Evolutionary conservation across 2,329 filamentous ascomycete species (phyloP).

Genomic region (Aspergillus intermedius): DNA sequence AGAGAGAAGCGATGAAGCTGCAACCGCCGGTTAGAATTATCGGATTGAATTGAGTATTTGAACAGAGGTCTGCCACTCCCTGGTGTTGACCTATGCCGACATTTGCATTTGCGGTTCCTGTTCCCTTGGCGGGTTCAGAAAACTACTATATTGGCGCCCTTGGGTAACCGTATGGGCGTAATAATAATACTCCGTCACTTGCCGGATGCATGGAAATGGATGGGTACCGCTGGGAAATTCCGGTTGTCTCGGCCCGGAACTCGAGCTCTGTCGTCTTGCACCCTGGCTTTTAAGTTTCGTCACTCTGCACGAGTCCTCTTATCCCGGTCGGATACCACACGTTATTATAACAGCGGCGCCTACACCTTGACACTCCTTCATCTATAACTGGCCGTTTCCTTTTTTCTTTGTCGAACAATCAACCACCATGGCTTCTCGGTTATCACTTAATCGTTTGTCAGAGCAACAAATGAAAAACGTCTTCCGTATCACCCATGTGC

Average conservation of each 20-base stretch:
- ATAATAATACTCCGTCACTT: constrained; percentile 30
- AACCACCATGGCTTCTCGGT: constrained; percentile 33
- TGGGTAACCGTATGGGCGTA: constrained; percentile 19
- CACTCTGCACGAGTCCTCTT: constrained; percentile 4
- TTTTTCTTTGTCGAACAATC: background rate
- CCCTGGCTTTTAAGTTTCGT: constrained; percentile 12
- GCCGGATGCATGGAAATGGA: constrained; percentile 17
- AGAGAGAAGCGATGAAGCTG: background rate
- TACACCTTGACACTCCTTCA: background rate
- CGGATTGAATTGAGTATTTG: background rate
- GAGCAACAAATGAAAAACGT: constrained; percentile 26
- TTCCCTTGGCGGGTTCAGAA: constrained; percentile 1
- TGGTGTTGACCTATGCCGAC: background rate
- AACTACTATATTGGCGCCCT: constrained; percentile 19
- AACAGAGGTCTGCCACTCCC: background rate
- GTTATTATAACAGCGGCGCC: background rate
- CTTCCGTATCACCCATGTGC: constrained; percentile 21
- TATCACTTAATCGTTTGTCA: constrained; percentile 30
- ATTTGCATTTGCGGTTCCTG: background rate
- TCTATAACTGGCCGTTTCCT: background rate
- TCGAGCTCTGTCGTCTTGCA: constrained; percentile 7
- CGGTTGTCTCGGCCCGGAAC: constrained; percentile 24
- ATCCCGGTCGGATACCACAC: background rate
- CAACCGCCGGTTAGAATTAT: background rate
- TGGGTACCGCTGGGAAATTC: constrained; percentile 15